Conservation (phyloP, 805 yeast genomes). For the Suhomyces pyralidae region DNA sequence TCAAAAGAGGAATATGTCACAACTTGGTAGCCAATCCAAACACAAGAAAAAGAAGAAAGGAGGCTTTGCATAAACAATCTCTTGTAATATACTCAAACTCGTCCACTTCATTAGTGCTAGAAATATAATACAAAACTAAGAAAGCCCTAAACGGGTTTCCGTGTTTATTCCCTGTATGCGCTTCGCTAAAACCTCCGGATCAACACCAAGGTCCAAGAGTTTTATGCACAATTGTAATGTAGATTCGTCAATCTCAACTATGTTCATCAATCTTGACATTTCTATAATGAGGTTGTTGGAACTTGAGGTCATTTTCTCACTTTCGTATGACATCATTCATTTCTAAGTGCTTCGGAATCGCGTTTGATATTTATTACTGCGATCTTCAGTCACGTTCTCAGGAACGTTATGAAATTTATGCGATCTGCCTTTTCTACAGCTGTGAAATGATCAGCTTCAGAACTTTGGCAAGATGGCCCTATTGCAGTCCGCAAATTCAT, state of each 20-base stretch:
- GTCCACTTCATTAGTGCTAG: neutral
- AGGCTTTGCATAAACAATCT: constrained; percentile 42
- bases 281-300: constrained; percentile 15
- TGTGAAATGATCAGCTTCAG: neutral
- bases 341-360: neutral
- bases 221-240: constrained; percentile 31
- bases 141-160: constrained; percentile 18
- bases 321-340: neutral
- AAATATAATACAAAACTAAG: constrained; percentile 7
- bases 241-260: constrained; percentile 23
- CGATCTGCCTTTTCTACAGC: neutral
- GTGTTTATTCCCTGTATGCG: constrained; percentile 22
- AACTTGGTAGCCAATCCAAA: constrained; percentile 9
- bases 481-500: neutral
- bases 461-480: neutral
- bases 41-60: constrained; percentile 44
- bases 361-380: neutral
- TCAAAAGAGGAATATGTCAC: constrained; percentile 6
- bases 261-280: constrained; percentile 22
- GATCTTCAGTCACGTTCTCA: neutral
- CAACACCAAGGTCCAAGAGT: constrained; percentile 35
- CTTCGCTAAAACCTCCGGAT: constrained; percentile 26
- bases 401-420: neutral
- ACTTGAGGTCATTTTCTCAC: neutral
- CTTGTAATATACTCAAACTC: constrained; percentile 1